Evolutionary conservation across 2,329 filamentous ascomycete species (phyloP).

Genomic region (Ascochyta pisi): DNA sequence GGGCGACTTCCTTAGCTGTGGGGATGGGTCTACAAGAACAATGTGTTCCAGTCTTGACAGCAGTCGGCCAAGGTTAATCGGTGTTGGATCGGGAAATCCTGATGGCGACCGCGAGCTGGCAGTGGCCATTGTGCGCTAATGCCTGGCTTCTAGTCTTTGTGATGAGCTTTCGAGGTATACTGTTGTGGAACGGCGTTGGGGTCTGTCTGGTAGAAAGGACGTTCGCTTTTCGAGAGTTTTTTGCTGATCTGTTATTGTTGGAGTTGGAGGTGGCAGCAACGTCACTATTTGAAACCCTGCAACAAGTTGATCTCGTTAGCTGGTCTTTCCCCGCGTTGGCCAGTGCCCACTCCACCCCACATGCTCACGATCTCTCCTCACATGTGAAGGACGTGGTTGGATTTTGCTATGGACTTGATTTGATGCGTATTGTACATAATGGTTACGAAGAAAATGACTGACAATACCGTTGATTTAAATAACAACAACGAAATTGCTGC

Average conservation of each 20-base stretch:
- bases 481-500: background rate
- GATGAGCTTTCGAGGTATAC: too few species aligned
- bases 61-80: constrained; percentile 66
- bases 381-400: background rate
- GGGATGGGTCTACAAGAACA: constrained; percentile 67
- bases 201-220: background rate
- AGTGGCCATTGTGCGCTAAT: constrained; percentile 24
- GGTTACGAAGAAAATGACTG: background rate
- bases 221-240: background rate
- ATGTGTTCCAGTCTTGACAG: constrained; percentile 70
- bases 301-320: background rate
- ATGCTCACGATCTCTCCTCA: background rate
- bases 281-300: constrained; percentile 5
- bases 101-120: constrained; percentile 30
- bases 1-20: constrained; percentile 65
- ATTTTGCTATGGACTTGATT: background rate
- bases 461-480: background rate
- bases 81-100: constrained; percentile 33
- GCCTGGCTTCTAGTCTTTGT: background rate
- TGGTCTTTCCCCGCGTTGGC: constrained; percentile 1
- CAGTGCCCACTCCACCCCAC: background rate
- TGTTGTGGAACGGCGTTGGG: background rate
- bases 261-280: background rate
- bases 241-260: background rate
- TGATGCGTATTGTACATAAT: constrained; percentile 1